Conservation (phyloP, 345 rosid species). For the Aquilaria yunnanensis region DNA sequence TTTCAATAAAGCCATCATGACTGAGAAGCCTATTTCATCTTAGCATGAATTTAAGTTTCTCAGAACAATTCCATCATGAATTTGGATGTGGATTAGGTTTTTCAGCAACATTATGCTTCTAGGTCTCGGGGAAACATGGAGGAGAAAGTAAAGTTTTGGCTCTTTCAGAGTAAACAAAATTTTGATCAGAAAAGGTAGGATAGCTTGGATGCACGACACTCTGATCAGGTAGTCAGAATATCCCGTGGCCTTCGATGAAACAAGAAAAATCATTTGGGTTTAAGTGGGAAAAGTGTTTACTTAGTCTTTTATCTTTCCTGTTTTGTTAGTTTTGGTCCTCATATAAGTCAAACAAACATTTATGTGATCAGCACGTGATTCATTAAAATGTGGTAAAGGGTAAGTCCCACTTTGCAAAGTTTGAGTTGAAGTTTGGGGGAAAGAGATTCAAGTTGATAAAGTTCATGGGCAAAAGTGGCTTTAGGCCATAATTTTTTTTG, state of each 20-base stretch:
- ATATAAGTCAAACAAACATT: too few relatives aligned
- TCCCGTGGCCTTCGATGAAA: conserved; percentile 33
- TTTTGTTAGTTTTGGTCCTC: too few relatives aligned
- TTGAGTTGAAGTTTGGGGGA: too few relatives aligned
- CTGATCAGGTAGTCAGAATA: conserved; percentile 61
- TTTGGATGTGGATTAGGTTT: conserved; percentile 10
- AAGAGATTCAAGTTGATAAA: too few relatives aligned
- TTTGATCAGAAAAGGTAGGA: conserved; percentile 21
- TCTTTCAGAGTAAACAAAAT: conserved; percentile 6
- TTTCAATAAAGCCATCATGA: neutral
- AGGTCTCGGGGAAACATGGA: conserved; percentile 6
- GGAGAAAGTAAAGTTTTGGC: conserved; percentile 6
- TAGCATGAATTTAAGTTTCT: neutral
- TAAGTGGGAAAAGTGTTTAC: too few relatives aligned
- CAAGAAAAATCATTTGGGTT: too few relatives aligned
- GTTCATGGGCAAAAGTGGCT: too few relatives aligned
- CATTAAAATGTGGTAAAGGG: too few relatives aligned
- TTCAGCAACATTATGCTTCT: neutral
- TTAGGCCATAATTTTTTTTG: too few relatives aligned
- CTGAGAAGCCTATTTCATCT: neutral
- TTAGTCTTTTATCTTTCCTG: too few relatives aligned
- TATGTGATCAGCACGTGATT: too few relatives aligned
- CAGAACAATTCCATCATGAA: neutral
- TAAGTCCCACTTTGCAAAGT: too few relatives aligned
- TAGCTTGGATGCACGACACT: conserved; percentile 71